Base-by-base conservation (phyloP, 768 basidiomycete genomes). In the Lactifluus echinatus region DNA sequence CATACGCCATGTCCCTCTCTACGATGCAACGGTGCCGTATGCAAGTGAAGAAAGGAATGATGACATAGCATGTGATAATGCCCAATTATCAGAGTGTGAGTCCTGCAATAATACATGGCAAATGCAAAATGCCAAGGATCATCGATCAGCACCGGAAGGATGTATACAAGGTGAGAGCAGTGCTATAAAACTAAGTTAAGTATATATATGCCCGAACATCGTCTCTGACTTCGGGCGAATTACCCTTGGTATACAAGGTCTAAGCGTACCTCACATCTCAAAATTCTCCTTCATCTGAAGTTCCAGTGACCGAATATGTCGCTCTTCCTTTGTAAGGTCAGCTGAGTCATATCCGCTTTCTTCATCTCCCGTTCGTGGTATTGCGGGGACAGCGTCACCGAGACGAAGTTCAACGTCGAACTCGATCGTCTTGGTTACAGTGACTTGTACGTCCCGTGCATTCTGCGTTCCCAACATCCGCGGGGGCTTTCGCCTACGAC, bases 271-370 rank as follows among this genome's bases (percentile, higher is more conserved):
- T 55, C 43, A 61, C 11, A 61, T 45, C 24, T 58, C 57, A 17
- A 61, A 53, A 43, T 59, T 46, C 11, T 59, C 50, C 42, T 47
- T 59, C 57, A 61, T 39, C 57, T 61, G 50, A 14, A 48, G 60
- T 33, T 61, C 60, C 7, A 59, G 46, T 12, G 56, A 34, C 40
- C 52, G 50, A 5, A 53, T 53, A 36, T 45, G 60, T 33, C 52
- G 48, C 15, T 52, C 55, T 26, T 57, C 56, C 10, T 46, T 39
- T 2, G 55, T 37, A 21, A 56, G 51, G 7, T 24, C 39, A 5
- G n/a, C 23, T 14, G 39, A 34, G n/a, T 59, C 39, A 17, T 1
- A n/a, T 2, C 19, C 34, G n/a, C 37, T 17, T 33, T 49, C 51
- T 17, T 31, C 47, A 21, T 53, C 56, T 21, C 11, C 51, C 31